phyloP scores from a whole-genome alignment of 2,329 filamentous ascomycete genomes.

The Neoscytalidium dimidiatum region DNA sequence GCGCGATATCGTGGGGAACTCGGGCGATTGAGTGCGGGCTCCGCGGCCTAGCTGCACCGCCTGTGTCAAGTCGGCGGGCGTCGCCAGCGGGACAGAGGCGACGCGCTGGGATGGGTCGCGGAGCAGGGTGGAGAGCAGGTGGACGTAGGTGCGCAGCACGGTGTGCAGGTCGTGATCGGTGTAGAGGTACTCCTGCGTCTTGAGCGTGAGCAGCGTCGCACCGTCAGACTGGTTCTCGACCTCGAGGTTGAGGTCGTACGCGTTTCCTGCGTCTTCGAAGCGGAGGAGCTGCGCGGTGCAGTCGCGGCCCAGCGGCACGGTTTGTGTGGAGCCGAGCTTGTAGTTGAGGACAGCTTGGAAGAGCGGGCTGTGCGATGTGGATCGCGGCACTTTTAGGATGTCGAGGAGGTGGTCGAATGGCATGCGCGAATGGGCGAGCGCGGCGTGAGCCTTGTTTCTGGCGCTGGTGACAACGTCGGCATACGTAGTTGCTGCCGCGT shows the following conservation, averaged over 20 bases:
- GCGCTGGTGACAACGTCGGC: neutral
- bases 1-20: no score
- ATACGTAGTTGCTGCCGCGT: slow-evolving; percentile 31
- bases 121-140: slow-evolving; percentile 25
- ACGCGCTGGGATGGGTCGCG: neutral
- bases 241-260: slow-evolving; percentile 25
- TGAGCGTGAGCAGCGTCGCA: neutral
- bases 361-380: slow-evolving; percentile 44
- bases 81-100: neutral
- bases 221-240: slow-evolving; percentile 16
- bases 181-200: slow-evolving; percentile 37
- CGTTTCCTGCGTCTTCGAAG: slow-evolving; percentile 13
- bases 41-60: no score
- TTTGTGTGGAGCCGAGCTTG: slow-evolving; percentile 34
- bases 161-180: slow-evolving; percentile 27
- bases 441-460: slow-evolving; percentile 32
- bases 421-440: slow-evolving; percentile 45
- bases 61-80: neutral
- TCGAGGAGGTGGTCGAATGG: slow-evolving; percentile 54
- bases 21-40: no score
- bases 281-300: slow-evolving; percentile 24
- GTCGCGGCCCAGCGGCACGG: slow-evolving; percentile 28
- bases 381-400: slow-evolving; percentile 44
- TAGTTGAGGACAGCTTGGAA: slow-evolving; percentile 57
- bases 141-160: slow-evolving; percentile 26